phyloP scores from a whole-genome alignment of 257 asterid species.

The Nicotiana benthamiana region DNA sequence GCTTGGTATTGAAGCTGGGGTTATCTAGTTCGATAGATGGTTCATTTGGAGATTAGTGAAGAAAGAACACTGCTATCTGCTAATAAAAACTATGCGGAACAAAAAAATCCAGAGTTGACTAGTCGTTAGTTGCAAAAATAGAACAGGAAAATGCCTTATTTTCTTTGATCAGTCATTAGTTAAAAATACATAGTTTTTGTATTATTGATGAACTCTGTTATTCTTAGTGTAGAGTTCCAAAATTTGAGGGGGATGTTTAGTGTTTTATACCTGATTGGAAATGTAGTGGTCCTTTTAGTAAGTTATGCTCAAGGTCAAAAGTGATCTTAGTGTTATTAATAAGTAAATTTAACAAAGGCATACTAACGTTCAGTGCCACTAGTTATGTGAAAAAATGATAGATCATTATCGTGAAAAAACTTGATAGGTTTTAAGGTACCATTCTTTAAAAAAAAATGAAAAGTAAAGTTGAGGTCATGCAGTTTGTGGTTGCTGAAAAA shows the following conservation, averaged over 20 bases:
- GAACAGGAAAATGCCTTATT: neutral
- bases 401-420: neutral
- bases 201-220: neutral
- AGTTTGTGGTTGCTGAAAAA: neutral
- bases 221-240: neutral
- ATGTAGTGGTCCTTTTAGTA: neutral
- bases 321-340: neutral
- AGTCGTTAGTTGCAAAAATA: neutral
- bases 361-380: neutral
- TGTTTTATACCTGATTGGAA: neutral
- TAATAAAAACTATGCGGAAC: neutral
- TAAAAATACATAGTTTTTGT: neutral
- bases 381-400: neutral
- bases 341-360: neutral
- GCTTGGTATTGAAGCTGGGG: neutral
- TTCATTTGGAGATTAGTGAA: neutral
- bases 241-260: neutral
- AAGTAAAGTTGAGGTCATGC: neutral
- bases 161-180: neutral
- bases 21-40: neutral
- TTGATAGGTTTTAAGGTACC: neutral
- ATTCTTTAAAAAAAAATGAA: neutral
- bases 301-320: neutral
- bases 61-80: neutral
- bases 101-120: neutral